Evolutionary conservation across 495 filamentous ascomycete species (phyloP).

Genomic region (Daldinia bambusicola): DNA sequence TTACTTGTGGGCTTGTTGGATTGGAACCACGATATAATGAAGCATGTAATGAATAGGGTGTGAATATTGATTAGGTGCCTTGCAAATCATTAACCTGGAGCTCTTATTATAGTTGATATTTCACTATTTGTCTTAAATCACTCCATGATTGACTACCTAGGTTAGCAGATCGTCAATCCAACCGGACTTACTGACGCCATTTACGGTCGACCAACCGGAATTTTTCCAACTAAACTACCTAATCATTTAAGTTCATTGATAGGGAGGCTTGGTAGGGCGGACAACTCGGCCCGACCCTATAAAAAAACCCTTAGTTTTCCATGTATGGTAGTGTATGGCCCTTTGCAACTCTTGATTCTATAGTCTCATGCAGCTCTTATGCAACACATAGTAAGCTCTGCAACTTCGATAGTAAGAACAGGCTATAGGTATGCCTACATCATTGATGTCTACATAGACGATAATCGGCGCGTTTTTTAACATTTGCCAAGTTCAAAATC

Average conservation of each 20-base stretch:
- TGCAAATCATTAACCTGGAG: background rate
- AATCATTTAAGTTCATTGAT: background rate
- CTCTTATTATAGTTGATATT: background rate
- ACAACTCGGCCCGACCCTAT: background rate
- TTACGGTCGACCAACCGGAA: background rate
- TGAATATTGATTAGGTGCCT: background rate
- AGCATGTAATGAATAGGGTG: background rate
- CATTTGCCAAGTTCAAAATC: background rate
- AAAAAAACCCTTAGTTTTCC: background rate
- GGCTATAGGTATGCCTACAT: too few relatives aligned
- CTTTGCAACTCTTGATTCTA: background rate
- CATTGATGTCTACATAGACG: background rate
- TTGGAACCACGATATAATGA: background rate
- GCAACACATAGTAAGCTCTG: background rate
- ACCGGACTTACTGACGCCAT: background rate
- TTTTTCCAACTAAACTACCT: background rate
- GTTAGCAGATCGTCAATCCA: background rate
- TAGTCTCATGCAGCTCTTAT: conserved; percentile 1
- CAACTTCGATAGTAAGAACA: background rate
- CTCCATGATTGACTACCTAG: background rate
- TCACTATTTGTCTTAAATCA: background rate
- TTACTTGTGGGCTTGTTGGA: background rate
- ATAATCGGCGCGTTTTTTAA: background rate
- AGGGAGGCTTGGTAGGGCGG: background rate
- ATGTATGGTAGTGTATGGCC: background rate